Conservation (phyloP, 2,329 filamentous ascomycete species). For the Diaporthe vexans region DNA sequence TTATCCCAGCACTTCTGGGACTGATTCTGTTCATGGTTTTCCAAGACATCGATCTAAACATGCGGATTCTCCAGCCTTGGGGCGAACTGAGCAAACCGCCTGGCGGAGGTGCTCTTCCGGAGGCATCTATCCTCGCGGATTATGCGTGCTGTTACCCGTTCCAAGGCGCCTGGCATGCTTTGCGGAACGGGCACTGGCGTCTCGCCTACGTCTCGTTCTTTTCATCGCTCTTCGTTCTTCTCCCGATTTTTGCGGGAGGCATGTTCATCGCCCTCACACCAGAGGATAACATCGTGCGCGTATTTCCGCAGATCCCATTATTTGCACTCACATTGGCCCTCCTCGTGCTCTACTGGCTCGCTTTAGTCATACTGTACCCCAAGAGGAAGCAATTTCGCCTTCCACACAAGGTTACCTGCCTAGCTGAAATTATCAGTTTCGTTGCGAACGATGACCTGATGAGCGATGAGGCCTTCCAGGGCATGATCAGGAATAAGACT, state of each 20-base stretch:
- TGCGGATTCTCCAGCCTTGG: conserved; percentile 79
- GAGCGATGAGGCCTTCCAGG: conserved; percentile 79
- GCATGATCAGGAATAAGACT: conserved; percentile 70
- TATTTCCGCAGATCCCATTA: conserved; percentile 81
- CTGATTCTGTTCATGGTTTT: conserved; percentile 77
- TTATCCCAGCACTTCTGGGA: conserved; percentile 78
- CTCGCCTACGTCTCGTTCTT: conserved; percentile 73
- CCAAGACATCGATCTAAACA: conserved; percentile 74
- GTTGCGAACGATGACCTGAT: conserved; percentile 80
- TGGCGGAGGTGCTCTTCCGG: conserved; percentile 71
- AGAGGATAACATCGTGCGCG: conserved; percentile 64
- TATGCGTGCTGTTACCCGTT: conserved; percentile 78
- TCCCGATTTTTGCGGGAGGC: conserved; percentile 78
- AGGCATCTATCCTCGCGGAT: conserved; percentile 76
- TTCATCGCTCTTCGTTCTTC: conserved; percentile 69
- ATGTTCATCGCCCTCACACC: conserved; percentile 81
- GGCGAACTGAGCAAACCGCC: conserved; percentile 66
- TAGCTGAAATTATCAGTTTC: conserved; percentile 85
- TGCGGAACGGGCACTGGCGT: conserved; percentile 74
- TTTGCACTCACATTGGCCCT: conserved; percentile 82
- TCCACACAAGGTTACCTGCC: conserved; percentile 79
- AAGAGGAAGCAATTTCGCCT: conserved; percentile 73
- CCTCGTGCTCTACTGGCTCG: conserved; percentile 77
- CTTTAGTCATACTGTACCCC: conserved; percentile 73
- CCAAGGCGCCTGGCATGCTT: conserved; percentile 69